phyloP scores from a whole-genome alignment of 306 rosid genomes.

The Cicer judaicum region DNA sequence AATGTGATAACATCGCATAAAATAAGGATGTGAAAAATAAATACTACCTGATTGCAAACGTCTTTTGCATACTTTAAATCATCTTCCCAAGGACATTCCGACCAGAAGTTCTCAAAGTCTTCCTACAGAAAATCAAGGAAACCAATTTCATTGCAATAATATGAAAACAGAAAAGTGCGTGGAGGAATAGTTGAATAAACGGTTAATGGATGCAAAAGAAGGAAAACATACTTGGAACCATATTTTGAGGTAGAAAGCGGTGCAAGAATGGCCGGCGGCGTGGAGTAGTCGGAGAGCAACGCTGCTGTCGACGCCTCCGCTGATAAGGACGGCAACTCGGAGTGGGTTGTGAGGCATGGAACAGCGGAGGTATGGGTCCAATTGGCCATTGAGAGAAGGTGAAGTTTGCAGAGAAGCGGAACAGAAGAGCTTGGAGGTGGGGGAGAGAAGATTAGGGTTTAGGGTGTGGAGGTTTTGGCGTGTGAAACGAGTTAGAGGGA shows the following conservation, averaged over 20 bases:
- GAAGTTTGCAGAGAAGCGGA: conserved; percentile 39
- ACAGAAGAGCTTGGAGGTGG: conserved; percentile 32
- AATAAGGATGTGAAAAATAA: conserved; percentile 17
- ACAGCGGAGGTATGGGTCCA: conserved; percentile 60
- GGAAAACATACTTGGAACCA: conserved; percentile 78
- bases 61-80: conserved; percentile 84
- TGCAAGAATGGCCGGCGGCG: conserved; percentile 88
- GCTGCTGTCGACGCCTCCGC: conserved; percentile 95
- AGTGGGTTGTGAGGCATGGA: conserved; percentile 65
- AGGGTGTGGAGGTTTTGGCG: conserved; percentile 31
- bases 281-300: conserved; percentile 89
- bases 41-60: conserved; percentile 75
- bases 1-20: conserved; percentile 8
- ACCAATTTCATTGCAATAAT: background rate
- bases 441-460: conserved; percentile 47
- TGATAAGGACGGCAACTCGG: conserved; percentile 79
- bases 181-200: background rate
- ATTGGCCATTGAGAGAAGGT: conserved; percentile 46
- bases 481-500: conserved; percentile 43
- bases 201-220: background rate
- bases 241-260: conserved; percentile 89
- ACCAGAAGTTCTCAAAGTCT: conserved; percentile 94
- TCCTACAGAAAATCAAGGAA: conserved; percentile 62
- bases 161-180: background rate
- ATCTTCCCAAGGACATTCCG: conserved; percentile 97